A percentile compares a stretch with the other conserved stretches of the same genome.
phyloP scores from a whole-genome alignment of 768 basidiomycete genomes.

The Royoungia palumana region DNA sequence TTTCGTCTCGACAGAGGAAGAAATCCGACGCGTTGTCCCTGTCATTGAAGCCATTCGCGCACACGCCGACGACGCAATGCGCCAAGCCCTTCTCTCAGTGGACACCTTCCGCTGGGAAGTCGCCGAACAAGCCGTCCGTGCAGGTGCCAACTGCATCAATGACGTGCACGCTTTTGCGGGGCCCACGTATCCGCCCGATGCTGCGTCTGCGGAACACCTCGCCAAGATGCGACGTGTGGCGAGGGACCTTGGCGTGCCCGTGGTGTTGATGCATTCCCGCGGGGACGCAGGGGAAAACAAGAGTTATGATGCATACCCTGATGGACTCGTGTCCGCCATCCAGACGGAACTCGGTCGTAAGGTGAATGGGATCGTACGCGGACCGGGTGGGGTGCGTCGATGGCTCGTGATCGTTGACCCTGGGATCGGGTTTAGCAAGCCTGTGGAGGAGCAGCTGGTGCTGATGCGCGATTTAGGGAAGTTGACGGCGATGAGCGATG shows the following conservation, averaged over 20 bases:
- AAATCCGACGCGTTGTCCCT: conserved; percentile 69
- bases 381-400: conserved; percentile 67
- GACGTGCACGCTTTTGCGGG: conserved; percentile 86
- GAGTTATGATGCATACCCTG: conserved; percentile 50
- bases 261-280: conserved; percentile 92
- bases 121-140: conserved; percentile 48
- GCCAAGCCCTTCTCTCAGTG: conserved; percentile 20
- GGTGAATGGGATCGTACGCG: conserved; percentile 60
- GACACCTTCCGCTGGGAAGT: conserved; percentile 29
- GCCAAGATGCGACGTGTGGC: conserved; percentile 63
- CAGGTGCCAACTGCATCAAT: conserved; percentile 92
- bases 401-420: conserved; percentile 93
- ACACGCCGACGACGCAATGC: conserved; percentile 15
- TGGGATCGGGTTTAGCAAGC: conserved; percentile 93
- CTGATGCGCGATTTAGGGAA: conserved; percentile 52
- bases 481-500: conserved; percentile 41
- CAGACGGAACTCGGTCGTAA: conserved; percentile 67
- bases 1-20: conserved; percentile 65
- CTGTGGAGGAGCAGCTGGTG: conserved; percentile 65
- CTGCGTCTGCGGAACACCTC: conserved; percentile 39
- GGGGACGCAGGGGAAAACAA: conserved; percentile 79
- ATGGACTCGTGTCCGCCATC: conserved; percentile 62
- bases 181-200: conserved; percentile 41
- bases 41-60: conserved; percentile 58
- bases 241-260: conserved; percentile 65